A percentile compares a stretch with the other conserved stretches of the same genome.
phyloP scores from a whole-genome alignment of 495 filamentous ascomycete genomes.

The Penicillium pulvis region DNA sequence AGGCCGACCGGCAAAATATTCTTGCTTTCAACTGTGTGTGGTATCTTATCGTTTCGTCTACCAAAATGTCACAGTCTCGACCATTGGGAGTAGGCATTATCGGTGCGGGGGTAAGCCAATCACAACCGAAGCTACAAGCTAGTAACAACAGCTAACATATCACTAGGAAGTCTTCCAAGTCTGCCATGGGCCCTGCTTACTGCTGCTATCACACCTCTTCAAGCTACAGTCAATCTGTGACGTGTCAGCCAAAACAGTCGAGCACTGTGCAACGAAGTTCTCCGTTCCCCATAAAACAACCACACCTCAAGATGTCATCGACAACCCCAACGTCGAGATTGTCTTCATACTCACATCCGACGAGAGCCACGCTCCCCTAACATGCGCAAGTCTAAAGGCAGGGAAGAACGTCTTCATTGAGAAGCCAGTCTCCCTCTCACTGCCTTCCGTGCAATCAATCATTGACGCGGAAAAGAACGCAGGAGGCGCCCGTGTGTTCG shows the following conservation, averaged over 20 bases:
- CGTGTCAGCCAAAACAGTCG: conserved; percentile 33
- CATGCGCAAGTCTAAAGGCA: conserved; percentile 36
- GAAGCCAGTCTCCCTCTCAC: conserved; percentile 49
- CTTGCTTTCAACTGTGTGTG: background rate
- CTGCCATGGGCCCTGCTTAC: conserved; percentile 46
- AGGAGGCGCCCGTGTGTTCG: conserved; percentile 40
- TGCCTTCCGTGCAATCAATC: conserved; percentile 32
- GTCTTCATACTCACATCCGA: conserved; percentile 46
- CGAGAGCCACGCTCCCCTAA: conserved; percentile 42
- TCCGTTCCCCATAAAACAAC: conserved; percentile 25
- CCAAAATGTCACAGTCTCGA: conserved; percentile 2
- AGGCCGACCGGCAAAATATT: background rate
- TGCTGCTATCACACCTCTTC: conserved; percentile 40
- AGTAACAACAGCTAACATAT: conserved; percentile 4
- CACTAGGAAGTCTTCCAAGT: conserved; percentile 47
- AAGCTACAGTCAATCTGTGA: conserved; percentile 44
- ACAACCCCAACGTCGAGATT: conserved; percentile 41
- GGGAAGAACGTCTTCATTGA: conserved; percentile 51
- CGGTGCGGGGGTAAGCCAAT: conserved; percentile 34
- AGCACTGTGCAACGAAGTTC: conserved; percentile 32
- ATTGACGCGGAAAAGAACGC: conserved; percentile 39
- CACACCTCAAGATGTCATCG: conserved; percentile 29
- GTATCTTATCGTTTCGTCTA: background rate
- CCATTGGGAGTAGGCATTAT: conserved; percentile 38
- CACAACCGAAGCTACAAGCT: no score